Percentiles rank a stretch among this genome's conserved stretches.
Conservation (phyloP, 768 basidiomycete genomes). For the Phaeotremella fagi region DNA sequence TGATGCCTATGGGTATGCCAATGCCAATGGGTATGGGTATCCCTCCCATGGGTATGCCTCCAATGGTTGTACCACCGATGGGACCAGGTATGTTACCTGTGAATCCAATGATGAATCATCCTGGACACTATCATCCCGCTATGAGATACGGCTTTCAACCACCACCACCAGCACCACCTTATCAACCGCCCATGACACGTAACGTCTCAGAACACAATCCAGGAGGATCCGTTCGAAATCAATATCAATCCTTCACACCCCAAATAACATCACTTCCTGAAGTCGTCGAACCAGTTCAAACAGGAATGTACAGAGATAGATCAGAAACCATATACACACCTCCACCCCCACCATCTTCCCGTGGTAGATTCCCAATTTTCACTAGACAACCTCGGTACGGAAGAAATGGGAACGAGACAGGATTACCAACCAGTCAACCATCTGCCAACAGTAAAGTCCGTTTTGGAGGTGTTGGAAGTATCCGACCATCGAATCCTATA, state of each 20-base stretch:
- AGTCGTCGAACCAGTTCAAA: too few species aligned
- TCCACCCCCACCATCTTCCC: background rate
- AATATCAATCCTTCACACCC: background rate
- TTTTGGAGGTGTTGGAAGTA: background rate
- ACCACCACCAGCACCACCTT: slow-evolving; percentile 10
- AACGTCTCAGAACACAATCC: too few species aligned
- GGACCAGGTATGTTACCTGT: background rate
- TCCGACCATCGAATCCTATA: too few species aligned
- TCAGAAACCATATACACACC: background rate
- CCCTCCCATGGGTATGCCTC: slow-evolving; percentile 6
- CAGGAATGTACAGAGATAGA: background rate
- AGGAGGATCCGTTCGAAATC: too few species aligned
- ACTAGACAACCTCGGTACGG: background rate
- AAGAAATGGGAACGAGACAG: background rate
- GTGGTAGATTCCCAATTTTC: background rate
- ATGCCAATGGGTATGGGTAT: slow-evolving; percentile 14
- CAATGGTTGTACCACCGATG: slow-evolving; percentile 5
- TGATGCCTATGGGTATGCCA: slow-evolving; percentile 17
- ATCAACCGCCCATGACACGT: slow-evolving; percentile 13
- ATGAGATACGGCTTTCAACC: slow-evolving; percentile 2
- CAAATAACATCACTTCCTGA: too few species aligned
- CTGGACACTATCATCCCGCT: background rate
- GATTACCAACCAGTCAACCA: background rate
- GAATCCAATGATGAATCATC: background rate
- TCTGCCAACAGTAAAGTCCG: background rate